Percentiles rank a stretch among this genome's conserved stretches.
phyloP scores from a whole-genome alignment of 495 filamentous ascomycete genomes.

The Diplogelasinospora grovesii region DNA sequence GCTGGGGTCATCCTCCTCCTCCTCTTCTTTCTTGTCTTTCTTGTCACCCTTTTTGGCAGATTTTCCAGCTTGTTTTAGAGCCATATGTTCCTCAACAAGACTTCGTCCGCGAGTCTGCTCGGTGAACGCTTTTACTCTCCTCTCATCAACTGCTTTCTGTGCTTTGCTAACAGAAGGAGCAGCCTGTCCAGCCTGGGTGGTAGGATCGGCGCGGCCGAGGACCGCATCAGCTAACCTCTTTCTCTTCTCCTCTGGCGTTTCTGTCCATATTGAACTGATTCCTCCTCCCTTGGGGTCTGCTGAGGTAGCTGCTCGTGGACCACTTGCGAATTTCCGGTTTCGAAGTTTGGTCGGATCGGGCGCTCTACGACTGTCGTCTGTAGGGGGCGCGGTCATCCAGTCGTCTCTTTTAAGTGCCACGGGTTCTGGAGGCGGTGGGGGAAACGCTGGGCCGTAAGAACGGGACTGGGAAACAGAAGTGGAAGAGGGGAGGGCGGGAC shows the following conservation, averaged over 20 bases:
- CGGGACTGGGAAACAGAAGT: neutral
- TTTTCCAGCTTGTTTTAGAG: slow-evolving; percentile 10
- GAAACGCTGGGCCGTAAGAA: slow-evolving; percentile 12
- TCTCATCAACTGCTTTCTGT: slow-evolving; percentile 18
- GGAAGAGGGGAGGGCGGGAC: slow-evolving; percentile 63
- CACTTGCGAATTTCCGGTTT: slow-evolving; percentile 66
- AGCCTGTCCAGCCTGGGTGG: neutral
- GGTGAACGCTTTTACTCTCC: slow-evolving; percentile 37
- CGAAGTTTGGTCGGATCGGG: slow-evolving; percentile 75
- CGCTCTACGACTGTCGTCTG: slow-evolving; percentile 54
- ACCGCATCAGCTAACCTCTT: slow-evolving; percentile 75
- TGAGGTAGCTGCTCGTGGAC: slow-evolving; percentile 9
- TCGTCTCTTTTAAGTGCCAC: slow-evolving; percentile 58
- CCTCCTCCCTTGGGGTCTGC: slow-evolving; percentile 41
- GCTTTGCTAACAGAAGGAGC: neutral
- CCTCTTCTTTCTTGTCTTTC: slow-evolving; percentile 51
- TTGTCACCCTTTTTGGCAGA: slow-evolving; percentile 2
- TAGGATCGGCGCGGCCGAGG: slow-evolving; percentile 56
- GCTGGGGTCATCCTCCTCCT: slow-evolving; percentile 87
- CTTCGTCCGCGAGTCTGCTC: slow-evolving; percentile 53
- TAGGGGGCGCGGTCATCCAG: slow-evolving; percentile 92
- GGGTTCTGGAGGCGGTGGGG: slow-evolving; percentile 17
- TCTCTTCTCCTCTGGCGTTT: slow-evolving; percentile 83
- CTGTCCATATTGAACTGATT: slow-evolving; percentile 72
- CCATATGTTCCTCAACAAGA: slow-evolving; percentile 57